Base-by-base conservation (phyloP, 163 green algal genomes). In the Chloroidium sp. region DNA sequence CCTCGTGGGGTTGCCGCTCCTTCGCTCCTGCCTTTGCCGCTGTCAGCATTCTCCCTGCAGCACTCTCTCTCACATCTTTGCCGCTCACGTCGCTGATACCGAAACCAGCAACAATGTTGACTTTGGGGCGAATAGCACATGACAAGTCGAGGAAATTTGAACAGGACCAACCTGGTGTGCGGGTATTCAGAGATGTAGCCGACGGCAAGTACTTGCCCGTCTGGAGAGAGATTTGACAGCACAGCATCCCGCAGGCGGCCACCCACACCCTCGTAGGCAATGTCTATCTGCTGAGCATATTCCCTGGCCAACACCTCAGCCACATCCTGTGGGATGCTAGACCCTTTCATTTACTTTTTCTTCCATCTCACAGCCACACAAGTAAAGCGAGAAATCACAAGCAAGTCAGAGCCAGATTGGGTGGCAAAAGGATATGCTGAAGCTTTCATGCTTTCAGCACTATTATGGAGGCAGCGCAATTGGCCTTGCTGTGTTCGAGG, bases 241-340 rank as follows among this genome's bases (percentile, higher is more conserved):
- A 89, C 75, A 0, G 83, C 77, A 2, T 86, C 62, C 59, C 86
- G 79, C 81, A 97, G 82, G 2, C 61, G 3, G 0, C 93, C 93
- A 10, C 93, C 94, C 14, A 97, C 94, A 3, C 92, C 91, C 75
- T 97, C 94, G 77, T 94, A 96, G 74, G 95, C 87, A 1, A 95
- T 78, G 78, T 95, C 89, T 2, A 96, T 74, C 59, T 90, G 89
- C 2, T 84, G 8, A 0, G 86, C 86, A 81, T 81, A 95, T 81
- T 95, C 83, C 1, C 62, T 6, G 80, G 80, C 86, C 60, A 98
- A 80, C 61, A 95, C 92, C 13, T 76, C 79, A 0, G n/a, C 85
- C 4, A 95, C 74, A 77, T 92, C 87, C 85, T 92, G 80, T 79
- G 62, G 64, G n/a, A 76, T 59, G 62, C 13, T 36, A 36, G 36